phyloP scores from a whole-genome alignment of 2,329 filamentous ascomycete genomes.

The Daldinia sp. region DNA sequence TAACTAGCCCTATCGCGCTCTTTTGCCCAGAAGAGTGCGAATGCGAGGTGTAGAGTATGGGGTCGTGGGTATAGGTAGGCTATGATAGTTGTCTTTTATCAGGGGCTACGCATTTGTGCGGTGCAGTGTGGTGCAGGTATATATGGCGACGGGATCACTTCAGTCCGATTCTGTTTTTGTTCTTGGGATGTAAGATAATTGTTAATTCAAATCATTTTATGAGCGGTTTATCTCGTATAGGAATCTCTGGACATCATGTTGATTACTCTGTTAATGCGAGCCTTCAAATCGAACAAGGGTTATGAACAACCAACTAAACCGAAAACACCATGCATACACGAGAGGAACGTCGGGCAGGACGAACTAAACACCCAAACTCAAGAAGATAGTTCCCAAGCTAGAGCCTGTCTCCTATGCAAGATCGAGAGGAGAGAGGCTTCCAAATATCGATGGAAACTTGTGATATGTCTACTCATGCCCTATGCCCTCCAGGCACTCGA shows the following conservation, averaged over 20 bases:
- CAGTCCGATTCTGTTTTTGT: neutral
- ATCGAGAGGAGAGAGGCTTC: conserved; percentile 47
- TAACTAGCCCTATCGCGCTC: too few species aligned
- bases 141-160: neutral
- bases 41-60: neutral
- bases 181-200: neutral
- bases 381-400: neutral
- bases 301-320: neutral
- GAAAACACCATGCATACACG: conserved; percentile 21
- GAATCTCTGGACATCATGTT: conserved; percentile 15
- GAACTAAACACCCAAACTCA: neutral
- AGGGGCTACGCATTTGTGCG: neutral
- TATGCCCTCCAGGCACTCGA: conserved; percentile 71
- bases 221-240: neutral
- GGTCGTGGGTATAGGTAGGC: neutral
- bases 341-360: conserved; percentile 6
- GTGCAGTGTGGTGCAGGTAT: neutral
- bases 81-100: neutral
- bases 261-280: conserved; percentile 1
- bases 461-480: conserved; percentile 65
- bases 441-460: conserved; percentile 65
- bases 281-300: conserved; percentile 6
- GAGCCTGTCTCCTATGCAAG: conserved; percentile 45
- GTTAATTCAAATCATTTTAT: neutral
- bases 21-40: neutral